Base-by-base conservation (phyloP, 768 basidiomycete genomes). In the Lyophyllum semitale region DNA sequence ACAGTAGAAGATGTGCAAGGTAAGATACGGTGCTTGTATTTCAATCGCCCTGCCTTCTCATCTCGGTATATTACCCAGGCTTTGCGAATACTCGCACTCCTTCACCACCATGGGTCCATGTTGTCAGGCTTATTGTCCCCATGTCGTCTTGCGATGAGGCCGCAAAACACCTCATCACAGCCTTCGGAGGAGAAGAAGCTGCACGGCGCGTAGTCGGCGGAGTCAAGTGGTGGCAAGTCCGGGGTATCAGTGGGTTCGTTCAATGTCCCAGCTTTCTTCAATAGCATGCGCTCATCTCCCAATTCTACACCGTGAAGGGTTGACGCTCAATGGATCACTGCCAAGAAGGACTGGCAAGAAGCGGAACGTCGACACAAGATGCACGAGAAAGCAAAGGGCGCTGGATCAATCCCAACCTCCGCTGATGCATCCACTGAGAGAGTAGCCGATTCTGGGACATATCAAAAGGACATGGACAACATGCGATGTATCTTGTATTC, bases 211-310 rank as follows among this genome's bases (percentile, higher is more conserved):
- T 93, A 27, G 86, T 94, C 3, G 96, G 96, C 11, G 96, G 96
- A 1, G 83, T 85, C 5, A 95, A 95, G 67, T 98, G 96, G 95
- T 98, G 96, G 96, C 95, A 97, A 71, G 93, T 95, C 30, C 86
- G 95, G 38, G 88, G 89, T 18, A 67, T 93, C 43, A 73, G 82
- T 49, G 95, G 94, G 94, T 84, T 63, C 63, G 69, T 67, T 66
- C 35, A 18, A 53, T 52, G 18, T 23, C 17, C 20, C 32, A 49
- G 18, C 8, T 18, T 30, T 43, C 48, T 42, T 15, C 22, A 13
- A 43, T 33, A 6, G 32, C 17, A 15, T 26, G 27, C 27, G 26
- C 25, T 51, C 15, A 54, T 27, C 29, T 13, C n/a, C 3, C 8
- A 3, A 17, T 17, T 44, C 3, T 18, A 30, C 12, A 43, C 45